Percentiles rank a stretch among this genome's conserved stretches.
phyloP scores from a whole-genome alignment of 805 yeast species.

The Ogataea saltuana region DNA sequence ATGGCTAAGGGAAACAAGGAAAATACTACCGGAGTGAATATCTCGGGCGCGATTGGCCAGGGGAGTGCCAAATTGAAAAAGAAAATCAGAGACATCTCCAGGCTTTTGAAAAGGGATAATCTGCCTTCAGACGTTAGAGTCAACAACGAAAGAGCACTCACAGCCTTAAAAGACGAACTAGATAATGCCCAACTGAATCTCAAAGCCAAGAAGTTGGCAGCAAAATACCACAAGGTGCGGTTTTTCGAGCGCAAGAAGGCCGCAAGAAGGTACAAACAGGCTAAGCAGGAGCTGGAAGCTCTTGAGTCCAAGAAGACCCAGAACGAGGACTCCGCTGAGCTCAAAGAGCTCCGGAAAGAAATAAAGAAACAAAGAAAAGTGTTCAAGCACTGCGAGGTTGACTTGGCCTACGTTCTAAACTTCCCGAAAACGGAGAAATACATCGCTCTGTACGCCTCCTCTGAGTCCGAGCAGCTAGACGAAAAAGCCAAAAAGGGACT shows the following conservation, averaged over 20 bases:
- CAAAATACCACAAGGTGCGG: conserved; percentile 88
- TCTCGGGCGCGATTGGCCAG: conserved; percentile 31
- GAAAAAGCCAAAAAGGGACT: conserved; percentile 45
- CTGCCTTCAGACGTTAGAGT: conserved; percentile 56
- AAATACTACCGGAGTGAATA: conserved; percentile 26
- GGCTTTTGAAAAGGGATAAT: conserved; percentile 58
- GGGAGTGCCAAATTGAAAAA: conserved; percentile 64
- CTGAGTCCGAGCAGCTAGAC: conserved; percentile 34
- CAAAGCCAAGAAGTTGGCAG: conserved; percentile 47
- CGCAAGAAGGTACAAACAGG: conserved; percentile 61
- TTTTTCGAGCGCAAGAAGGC: conserved; percentile 92
- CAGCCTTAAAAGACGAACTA: conserved; percentile 49
- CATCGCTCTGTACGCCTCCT: conserved; percentile 59
- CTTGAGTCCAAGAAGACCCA: conserved; percentile 31
- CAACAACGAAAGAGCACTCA: conserved; percentile 48
- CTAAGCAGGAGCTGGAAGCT: conserved; percentile 41
- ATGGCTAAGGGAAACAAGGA: conserved; percentile 1
- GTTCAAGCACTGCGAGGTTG: conserved; percentile 60
- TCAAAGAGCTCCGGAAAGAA: conserved; percentile 30
- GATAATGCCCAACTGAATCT: conserved; percentile 41
- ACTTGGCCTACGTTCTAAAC: conserved; percentile 70
- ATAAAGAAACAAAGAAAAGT: conserved; percentile 45
- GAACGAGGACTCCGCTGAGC: conserved; percentile 23
- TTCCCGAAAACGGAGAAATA: conserved; percentile 83
- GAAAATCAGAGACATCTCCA: conserved; percentile 82